These are phyloP conservation scores for Clarireedia monteithiana DNA, from an alignment of 2,329 filamentous ascomycete genomes.

Conservation along the genomic window DNA sequence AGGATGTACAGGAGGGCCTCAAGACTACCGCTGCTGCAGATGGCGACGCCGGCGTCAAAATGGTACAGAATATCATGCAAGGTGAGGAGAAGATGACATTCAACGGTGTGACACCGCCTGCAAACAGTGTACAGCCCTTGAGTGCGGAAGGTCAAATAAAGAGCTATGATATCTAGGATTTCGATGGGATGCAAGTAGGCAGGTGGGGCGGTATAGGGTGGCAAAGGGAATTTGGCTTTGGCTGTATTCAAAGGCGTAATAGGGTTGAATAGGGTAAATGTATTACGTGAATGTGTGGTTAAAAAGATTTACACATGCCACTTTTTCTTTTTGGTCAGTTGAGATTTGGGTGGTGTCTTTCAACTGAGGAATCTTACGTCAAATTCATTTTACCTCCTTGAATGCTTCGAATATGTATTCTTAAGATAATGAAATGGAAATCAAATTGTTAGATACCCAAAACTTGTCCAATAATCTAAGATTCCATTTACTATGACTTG, in stretches of 20 bases:
- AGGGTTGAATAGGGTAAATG: constrained; percentile 21
- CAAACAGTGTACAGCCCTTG: constrained; percentile 43
- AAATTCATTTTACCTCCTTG: not conserved
- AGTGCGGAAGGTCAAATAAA: constrained; percentile 49
- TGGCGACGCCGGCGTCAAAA: constrained; percentile 29
- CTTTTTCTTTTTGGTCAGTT: constrained; percentile 1
- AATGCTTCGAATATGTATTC: not conserved
- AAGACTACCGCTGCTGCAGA: constrained; percentile 38
- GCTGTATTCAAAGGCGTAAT: constrained; percentile 19
- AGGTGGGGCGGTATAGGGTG: not conserved
- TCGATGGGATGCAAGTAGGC: constrained; percentile 2
- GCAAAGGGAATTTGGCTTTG: constrained; percentile 1
- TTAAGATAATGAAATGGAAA: constrained; percentile 8
- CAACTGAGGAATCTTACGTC: not conserved
- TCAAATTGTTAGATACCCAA: not conserved
- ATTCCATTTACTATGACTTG: not conserved
- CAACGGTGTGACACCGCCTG: constrained; percentile 35
- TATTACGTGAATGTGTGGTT: constrained; percentile 5
- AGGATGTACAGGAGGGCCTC: constrained; percentile 73
- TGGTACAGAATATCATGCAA: constrained; percentile 29
- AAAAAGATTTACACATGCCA: not conserved
- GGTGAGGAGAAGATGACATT: constrained; percentile 43
- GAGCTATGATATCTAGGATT: constrained; percentile 28
- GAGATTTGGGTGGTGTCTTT: constrained; percentile 1
- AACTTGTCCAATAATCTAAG: not conserved